phyloP scores from a whole-genome alignment of 2,329 filamentous ascomycete genomes.

The Monosporascus sp. region DNA sequence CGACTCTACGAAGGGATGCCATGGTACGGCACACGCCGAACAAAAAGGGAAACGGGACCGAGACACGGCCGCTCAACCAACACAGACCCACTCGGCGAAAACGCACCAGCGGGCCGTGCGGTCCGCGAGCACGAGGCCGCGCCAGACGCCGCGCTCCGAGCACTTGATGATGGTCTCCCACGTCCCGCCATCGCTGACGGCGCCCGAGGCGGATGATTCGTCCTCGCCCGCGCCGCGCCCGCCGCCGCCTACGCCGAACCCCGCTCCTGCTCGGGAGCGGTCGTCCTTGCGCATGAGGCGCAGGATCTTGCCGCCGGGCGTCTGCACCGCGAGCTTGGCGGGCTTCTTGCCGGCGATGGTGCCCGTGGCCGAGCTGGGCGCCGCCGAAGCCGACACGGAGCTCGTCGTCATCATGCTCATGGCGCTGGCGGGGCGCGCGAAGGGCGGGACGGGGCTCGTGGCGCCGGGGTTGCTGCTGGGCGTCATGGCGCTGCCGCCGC shows the following conservation, averaged over 20 bases:
- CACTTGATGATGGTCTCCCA: constrained; percentile 94
- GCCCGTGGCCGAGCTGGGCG: constrained; percentile 48
- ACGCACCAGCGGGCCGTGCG: constrained; percentile 83
- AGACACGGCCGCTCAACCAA: constrained; percentile 14
- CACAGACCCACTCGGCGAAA: constrained; percentile 80
- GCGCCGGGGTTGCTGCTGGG: constrained; percentile 42
- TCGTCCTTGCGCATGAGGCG: constrained; percentile 78
- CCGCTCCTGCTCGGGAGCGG: constrained; percentile 40
- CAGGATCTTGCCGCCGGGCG: constrained; percentile 89
- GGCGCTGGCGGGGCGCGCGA: constrained; percentile 54
- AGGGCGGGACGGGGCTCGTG: constrained; percentile 52
- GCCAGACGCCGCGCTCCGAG: constrained; percentile 74
- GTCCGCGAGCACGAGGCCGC: constrained; percentile 76
- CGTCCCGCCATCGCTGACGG: constrained; percentile 58
- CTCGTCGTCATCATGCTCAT: constrained; percentile 58
- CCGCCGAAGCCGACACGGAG: constrained; percentile 30
- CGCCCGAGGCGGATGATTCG: constrained; percentile 28
- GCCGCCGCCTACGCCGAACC: constrained; percentile 36
- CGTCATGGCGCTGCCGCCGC: constrained; percentile 30
- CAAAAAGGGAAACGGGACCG: not conserved
- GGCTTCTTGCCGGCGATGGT: constrained; percentile 66
- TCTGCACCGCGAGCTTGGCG: constrained; percentile 92
- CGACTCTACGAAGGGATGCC: too few species aligned
- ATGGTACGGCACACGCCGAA: not conserved
- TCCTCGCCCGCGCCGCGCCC: constrained; percentile 39